Base-by-base conservation (phyloP, 2,329 filamentous ascomycete genomes). In the Xylariaceae sp. region DNA sequence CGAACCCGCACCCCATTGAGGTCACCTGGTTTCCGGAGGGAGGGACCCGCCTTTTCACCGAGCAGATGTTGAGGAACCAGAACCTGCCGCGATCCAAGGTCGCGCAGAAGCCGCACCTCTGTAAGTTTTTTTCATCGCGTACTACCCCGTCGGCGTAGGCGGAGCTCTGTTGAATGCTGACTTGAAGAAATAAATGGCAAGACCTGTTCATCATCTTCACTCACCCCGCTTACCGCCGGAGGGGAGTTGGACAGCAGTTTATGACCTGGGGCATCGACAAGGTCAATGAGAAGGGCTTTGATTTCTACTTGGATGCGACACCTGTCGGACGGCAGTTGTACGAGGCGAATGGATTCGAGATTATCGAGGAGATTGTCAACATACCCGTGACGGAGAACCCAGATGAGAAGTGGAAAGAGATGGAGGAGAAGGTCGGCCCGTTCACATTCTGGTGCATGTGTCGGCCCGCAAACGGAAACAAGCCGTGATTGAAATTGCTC, bases 401-500 rank as follows among this genome's bases (percentile, higher is more conserved):
- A 2, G 52, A 57, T 31, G 50, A 53, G 2, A 26, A 38, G 3
- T 56, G 54, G 53, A 51, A 48, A 27, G 46, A 50, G 19, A 27
- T 47, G 1, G 66, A 71, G 27, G 55, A 64, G 2, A 62, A 68
- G 46, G 63, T 70, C 14, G 58, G 63, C 1, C 60, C 60, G 1
- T 50, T 48, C n/a, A 50, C 45, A 3, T 54, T 40, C 39, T 34
- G 36, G 34, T 36, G 43, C 8, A 46, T 46, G 43, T 40, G 34
- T 27, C 46, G 37, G 43, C 50, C 23, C 5, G 4, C 14, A 5
- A 3, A 14, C 9, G 35, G 35, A 2, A 26, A n/a, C 8, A n/a
- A n/a, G n/a, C n/a, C n/a, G n/a, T n/a, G n/a, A n/a, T n/a, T n/a
- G n/a, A n/a, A n/a, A n/a, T n/a, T n/a, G n/a, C n/a, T n/a, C n/a